Base-by-base conservation (phyloP, 2,329 filamentous ascomycete species). In the Paradendryphiella salina region DNA sequence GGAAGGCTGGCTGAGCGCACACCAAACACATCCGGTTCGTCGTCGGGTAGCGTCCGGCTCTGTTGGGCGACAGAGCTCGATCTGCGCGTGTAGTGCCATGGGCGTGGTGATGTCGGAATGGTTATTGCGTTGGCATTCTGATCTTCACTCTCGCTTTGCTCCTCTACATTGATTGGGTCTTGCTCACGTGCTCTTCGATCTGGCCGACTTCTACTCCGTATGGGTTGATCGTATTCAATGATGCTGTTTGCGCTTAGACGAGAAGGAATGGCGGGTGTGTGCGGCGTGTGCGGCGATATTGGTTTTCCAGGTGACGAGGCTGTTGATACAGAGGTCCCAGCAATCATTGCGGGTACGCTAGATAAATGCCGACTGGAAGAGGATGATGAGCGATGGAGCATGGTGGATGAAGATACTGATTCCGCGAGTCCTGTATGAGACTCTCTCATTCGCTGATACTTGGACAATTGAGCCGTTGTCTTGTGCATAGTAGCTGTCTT, bases 181-280 rank as follows among this genome's bases (percentile, higher is more conserved):
- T 64, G 64, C 41, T 64, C 57, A 65, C 63, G 56, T 57, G 68
- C 52, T 65, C 69, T 58, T 60, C 68, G 46, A 70, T 75, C 50
- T 39, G 62, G 47, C n/a, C 63, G 53, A 33, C 61, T 66, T 17
- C 68, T 64, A 44, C 67, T 71, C 31, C 67, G 64, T 18, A 53
- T 37, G 64, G 68, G 74, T 44, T 57, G 66, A 13, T 77, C 73
- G 65, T 90, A 88, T 58, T 90, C 87, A 35, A 85, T 85, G 53
- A 94, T 90, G 43, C 89, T 94, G 66, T 95, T 92, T 56, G 94
- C 90, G 67, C 90, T 96, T 17, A 99, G 77, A n/a, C 94, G 84
- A 6, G 92, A 96, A 15, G 93, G 93, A 21, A 97, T 90, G 9
- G 92, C 91, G 3, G 94, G 94, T 0, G 91, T 96, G 66, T 97